These are phyloP conservation scores for Phytophthora sojae DNA, from an alignment of 352 stramenopile species.

Conservation along the genomic window DNA sequence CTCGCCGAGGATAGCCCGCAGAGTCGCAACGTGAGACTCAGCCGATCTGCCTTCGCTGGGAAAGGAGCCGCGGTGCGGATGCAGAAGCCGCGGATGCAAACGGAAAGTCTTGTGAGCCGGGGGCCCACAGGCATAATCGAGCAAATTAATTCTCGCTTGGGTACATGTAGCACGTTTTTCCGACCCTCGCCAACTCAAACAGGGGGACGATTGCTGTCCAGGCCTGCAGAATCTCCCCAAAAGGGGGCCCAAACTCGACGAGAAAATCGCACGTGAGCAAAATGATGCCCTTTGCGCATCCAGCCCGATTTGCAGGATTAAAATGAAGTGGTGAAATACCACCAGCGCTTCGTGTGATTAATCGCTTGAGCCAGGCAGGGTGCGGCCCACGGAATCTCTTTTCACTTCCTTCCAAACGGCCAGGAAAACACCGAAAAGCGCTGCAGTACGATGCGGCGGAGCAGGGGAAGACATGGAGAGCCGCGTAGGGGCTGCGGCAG, in stretches of 20 bases:
- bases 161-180: background rate
- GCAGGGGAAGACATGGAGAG: background rate
- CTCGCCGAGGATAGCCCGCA: background rate
- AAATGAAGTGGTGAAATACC: constrained; percentile 27
- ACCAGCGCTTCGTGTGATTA: constrained; percentile 9
- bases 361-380: constrained; percentile 25
- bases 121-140: background rate
- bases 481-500: background rate
- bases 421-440: background rate
- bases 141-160: constrained; percentile 1
- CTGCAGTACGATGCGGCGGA: no score
- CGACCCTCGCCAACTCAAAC: background rate
- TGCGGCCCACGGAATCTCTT: background rate
- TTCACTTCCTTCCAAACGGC: background rate
- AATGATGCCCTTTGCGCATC: constrained; percentile 8
- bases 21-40: background rate
- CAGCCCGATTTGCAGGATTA: constrained; percentile 14
- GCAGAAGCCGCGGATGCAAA: background rate
- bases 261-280: constrained; percentile 1
- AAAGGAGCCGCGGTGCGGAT: background rate
- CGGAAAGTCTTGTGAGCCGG: background rate
- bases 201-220: background rate
- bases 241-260: background rate
- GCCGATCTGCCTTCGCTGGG: background rate
- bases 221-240: background rate